phyloP scores from a whole-genome alignment of 305 asterid genomes.

The Andrographis paniculata region DNA sequence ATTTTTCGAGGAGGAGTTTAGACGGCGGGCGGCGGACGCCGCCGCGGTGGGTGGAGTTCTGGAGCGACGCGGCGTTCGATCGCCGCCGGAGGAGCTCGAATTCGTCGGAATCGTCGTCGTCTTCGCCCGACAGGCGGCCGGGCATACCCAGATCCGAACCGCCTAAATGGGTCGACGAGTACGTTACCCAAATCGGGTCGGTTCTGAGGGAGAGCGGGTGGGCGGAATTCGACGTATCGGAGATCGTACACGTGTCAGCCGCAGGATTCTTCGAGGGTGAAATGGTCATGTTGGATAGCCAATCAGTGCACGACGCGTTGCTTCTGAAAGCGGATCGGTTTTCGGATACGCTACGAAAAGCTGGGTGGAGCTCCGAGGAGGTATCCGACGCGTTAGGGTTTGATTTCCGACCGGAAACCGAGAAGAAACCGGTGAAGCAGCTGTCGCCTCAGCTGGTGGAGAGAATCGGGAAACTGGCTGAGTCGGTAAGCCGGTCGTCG shows the following conservation, averaged over 20 bases:
- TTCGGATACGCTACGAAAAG: conserved; percentile 67
- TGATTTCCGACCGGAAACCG: conserved; percentile 66
- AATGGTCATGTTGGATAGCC: conserved; percentile 78
- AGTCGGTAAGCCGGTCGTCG: conserved; percentile 61
- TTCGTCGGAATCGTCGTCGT: conserved; percentile 55
- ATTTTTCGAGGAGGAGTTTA: conserved; percentile 46
- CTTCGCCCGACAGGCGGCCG: conserved; percentile 71
- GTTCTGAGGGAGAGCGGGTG: conserved; percentile 78
- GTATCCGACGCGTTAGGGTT: conserved; percentile 82
- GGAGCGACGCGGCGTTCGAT: conserved; percentile 92
- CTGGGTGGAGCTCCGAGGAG: conserved; percentile 98
- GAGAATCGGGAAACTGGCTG: conserved; percentile 72
- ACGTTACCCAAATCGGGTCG: conserved; percentile 70
- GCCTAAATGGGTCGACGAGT: conserved; percentile 84
- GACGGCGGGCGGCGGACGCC: conserved; percentile 49
- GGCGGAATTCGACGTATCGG: conserved; percentile 82
- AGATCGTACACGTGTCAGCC: conserved; percentile 69
- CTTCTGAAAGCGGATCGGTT: conserved; percentile 83
- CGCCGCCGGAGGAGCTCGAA: conserved; percentile 62
- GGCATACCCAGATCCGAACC: conserved; percentile 53
- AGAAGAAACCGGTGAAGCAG: conserved; percentile 51
- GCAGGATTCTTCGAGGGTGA: conserved; percentile 81
- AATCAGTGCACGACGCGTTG: conserved; percentile 72
- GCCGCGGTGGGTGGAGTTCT: conserved; percentile 97
- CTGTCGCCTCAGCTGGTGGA: conserved; percentile 67